These are phyloP conservation scores for Tylopilus orsonianus DNA, from an alignment of 1,284 basidiomycete species.

Conservation along the genomic window DNA sequence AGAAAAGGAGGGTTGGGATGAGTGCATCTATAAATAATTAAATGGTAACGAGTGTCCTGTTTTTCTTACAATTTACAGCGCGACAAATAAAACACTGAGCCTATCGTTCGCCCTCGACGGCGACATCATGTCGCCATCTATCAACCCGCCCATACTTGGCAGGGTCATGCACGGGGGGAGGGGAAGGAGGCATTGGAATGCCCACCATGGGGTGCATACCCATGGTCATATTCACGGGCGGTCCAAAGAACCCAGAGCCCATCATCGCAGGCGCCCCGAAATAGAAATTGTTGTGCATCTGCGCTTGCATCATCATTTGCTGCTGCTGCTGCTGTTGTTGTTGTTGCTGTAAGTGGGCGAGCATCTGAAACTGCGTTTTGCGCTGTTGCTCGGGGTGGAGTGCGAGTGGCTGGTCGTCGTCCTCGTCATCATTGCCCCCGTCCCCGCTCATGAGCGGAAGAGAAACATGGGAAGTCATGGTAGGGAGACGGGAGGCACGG, in stretches of 20 bases:
- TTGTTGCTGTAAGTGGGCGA: conserved; percentile 58
- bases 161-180: conserved; percentile 61
- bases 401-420: conserved; percentile 58
- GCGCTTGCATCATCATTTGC: conserved; percentile 73
- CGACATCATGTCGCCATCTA: conserved; percentile 75
- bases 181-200: conserved; percentile 52
- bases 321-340: conserved; percentile 64
- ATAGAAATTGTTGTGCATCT: conserved; percentile 71
- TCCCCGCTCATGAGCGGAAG: conserved; percentile 20
- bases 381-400: conserved; percentile 76
- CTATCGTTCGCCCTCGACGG: conserved; percentile 55
- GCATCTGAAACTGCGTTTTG: conserved; percentile 68
- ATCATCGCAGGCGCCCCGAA: conserved; percentile 67
- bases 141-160: conserved; percentile 71
- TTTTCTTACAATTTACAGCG: conserved; percentile 9
- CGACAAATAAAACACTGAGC: conserved; percentile 9
- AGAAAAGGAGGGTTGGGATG: not conserved
- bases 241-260: conserved; percentile 58
- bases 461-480: conserved; percentile 26
- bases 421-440: conserved; percentile 38
- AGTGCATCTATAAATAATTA: conserved; percentile 4
- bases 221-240: conserved; percentile 45
- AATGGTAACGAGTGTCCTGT: conserved; percentile 16
- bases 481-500: conserved; percentile 36
- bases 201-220: conserved; percentile 47